phyloP scores from a whole-genome alignment of 2,329 filamentous ascomycete species.

The Neurospora sp. region DNA sequence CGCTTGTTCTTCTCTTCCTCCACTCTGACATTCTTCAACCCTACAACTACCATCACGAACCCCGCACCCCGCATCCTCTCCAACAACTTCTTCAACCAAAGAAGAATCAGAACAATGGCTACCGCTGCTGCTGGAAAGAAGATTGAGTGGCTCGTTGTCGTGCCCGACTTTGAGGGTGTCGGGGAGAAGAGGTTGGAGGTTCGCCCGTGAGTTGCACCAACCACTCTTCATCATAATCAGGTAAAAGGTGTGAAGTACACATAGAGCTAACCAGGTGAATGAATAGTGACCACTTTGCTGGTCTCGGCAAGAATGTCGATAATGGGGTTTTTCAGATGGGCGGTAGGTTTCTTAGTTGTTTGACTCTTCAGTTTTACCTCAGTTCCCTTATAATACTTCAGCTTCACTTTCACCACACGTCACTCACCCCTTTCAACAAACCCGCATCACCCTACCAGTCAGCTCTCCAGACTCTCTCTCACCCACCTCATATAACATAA shows the following conservation, averaged over 20 bases:
- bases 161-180: constrained; percentile 55
- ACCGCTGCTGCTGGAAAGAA: constrained; percentile 29
- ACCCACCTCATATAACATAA: too few relatives aligned
- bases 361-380: neutral
- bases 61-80: neutral
- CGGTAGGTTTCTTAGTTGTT: constrained; percentile 32
- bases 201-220: constrained; percentile 36
- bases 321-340: constrained; percentile 53
- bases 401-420: neutral
- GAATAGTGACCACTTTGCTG: constrained; percentile 42
- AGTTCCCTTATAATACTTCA: neutral
- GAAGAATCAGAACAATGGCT: constrained; percentile 13
- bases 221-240: too few relatives aligned
- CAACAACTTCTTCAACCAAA: neutral
- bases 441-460: too few relatives aligned
- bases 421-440: too few relatives aligned
- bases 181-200: constrained; percentile 52
- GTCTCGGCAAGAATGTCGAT: constrained; percentile 40
- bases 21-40: neutral
- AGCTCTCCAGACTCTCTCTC: too few relatives aligned
- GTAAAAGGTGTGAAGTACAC: too few relatives aligned
- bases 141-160: constrained; percentile 57
- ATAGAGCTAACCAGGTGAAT: constrained; percentile 6
- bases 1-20: neutral
- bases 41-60: neutral